phyloP scores from a whole-genome alignment of 1,139 yeast genomes.

The Blastobotrys persicus region DNA sequence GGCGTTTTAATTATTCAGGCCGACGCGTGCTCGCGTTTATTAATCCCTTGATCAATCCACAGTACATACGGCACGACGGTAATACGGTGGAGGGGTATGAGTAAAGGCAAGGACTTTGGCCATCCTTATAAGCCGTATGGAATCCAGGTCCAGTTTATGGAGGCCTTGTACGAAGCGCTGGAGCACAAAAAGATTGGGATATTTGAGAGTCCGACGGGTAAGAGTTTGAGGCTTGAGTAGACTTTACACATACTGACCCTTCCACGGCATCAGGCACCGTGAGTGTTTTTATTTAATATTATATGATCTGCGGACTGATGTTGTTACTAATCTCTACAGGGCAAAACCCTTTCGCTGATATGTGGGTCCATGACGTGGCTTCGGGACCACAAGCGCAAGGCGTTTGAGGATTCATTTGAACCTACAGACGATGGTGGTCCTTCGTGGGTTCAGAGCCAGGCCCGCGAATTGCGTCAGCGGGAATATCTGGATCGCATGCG shows the following conservation, averaged over 20 bases:
- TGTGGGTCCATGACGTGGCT: slow-evolving; percentile 89
- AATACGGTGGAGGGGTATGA: not conserved
- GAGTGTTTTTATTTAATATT: slow-evolving; percentile 11
- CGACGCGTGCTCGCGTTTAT: too few relatives aligned
- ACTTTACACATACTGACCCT: slow-evolving; percentile 1
- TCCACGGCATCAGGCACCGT: slow-evolving; percentile 22
- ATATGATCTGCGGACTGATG: slow-evolving; percentile 3
- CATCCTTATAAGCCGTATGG: slow-evolving; percentile 84
- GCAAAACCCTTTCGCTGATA: slow-evolving; percentile 82
- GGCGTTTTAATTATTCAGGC: too few relatives aligned
- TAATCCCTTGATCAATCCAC: not conserved
- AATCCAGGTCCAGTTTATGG: slow-evolving; percentile 78
- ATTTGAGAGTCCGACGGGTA: slow-evolving; percentile 94
- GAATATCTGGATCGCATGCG: slow-evolving; percentile 38
- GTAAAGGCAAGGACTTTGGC: slow-evolving; percentile 38
- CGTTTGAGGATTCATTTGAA: slow-evolving; percentile 30
- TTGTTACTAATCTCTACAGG: too few relatives aligned
- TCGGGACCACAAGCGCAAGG: slow-evolving; percentile 51
- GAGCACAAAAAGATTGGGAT: slow-evolving; percentile 67
- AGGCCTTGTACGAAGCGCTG: slow-evolving; percentile 63
- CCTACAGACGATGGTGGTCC: slow-evolving; percentile 48
- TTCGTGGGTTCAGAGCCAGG: slow-evolving; percentile 38
- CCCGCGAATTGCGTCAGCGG: slow-evolving; percentile 29
- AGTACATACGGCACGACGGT: not conserved
- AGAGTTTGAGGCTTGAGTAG: slow-evolving; percentile 31